Evolutionary conservation across 768 basidiomycete genomes (phyloP).

Genomic region (Trametes coccinea): DNA sequence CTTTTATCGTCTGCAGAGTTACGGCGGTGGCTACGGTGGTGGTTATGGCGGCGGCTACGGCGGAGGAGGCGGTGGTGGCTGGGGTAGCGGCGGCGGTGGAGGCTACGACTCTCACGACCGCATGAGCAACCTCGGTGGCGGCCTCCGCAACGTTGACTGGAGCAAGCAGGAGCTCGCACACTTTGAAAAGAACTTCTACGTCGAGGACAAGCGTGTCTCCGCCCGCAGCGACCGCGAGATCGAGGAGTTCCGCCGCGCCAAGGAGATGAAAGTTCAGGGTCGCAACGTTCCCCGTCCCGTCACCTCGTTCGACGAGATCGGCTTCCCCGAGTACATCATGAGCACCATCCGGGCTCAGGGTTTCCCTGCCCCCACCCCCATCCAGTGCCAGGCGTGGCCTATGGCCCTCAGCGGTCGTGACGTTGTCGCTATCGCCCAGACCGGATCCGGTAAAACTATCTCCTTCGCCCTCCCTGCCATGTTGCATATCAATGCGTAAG

Average conservation of each 20-base stretch:
- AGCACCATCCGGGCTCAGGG: conserved; percentile 92
- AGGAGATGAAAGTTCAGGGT: conserved; percentile 95
- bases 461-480: conserved; percentile 98
- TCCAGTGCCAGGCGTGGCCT: conserved; percentile 99
- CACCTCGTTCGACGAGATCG: conserved; percentile 89
- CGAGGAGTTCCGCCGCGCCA: conserved; percentile 77
- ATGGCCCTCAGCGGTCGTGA: conserved; percentile 96
- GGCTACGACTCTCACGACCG: conserved; percentile 62
- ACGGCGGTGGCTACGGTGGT: conserved; percentile 34
- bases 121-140: conserved; percentile 81
- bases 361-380: conserved; percentile 87
- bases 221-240: conserved; percentile 81
- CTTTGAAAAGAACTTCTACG: conserved; percentile 98
- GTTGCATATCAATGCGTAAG: conserved; percentile 99
- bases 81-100: conserved; percentile 53
- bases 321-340: conserved; percentile 97
- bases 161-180: conserved; percentile 63
- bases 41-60: conserved; percentile 43
- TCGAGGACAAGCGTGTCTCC: conserved; percentile 84
- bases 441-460: conserved; percentile 98
- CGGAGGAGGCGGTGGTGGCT: conserved; percentile 40
- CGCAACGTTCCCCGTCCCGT: conserved; percentile 87
- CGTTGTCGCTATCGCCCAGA: conserved; percentile 95
- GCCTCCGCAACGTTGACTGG: conserved; percentile 89
- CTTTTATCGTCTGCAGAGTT: conserved; percentile 19